phyloP scores from a whole-genome alignment of 176 grass and related monocot genomes.

The Avena sativa region DNA sequence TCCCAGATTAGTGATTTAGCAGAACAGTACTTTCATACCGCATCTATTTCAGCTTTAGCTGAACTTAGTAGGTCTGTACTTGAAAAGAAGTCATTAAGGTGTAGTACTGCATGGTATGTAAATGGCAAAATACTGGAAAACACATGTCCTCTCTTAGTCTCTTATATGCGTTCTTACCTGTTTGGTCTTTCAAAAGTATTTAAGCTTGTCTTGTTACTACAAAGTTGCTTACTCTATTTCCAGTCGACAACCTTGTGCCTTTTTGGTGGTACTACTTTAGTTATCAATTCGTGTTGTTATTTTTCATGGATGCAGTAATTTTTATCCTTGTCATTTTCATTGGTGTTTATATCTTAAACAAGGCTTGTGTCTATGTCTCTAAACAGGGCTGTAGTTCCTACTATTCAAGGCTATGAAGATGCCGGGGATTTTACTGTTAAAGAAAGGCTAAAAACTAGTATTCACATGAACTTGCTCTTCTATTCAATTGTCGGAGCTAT shows the following conservation, averaged over 20 bases:
- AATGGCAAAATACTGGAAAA: conserved; percentile 11
- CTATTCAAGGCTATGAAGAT: conserved; percentile 98
- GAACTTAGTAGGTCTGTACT: not conserved
- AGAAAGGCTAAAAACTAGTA: conserved; percentile 95
- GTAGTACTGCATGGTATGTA: not conserved
- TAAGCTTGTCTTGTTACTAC: conserved; percentile 19
- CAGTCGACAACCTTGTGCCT: not conserved
- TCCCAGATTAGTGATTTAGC: conserved; percentile 22
- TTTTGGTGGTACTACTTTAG: conserved; percentile 29
- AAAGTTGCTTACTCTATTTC: conserved; percentile 24
- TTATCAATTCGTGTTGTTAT: conserved; percentile 16
- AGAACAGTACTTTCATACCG: conserved; percentile 10
- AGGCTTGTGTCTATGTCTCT: conserved; percentile 44
- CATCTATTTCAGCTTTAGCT: conserved; percentile 17
- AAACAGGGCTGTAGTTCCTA: conserved; percentile 99
- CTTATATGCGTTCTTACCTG: not conserved
- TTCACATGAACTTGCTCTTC: conserved; percentile 94
- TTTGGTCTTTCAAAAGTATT: conserved; percentile 33
- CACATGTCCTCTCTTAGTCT: not conserved
- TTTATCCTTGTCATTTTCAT: conserved; percentile 28
- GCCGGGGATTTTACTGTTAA: conserved; percentile 98
- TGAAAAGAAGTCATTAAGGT: conserved; percentile 25
- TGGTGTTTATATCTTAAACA: conserved; percentile 58
- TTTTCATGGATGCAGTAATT: conserved; percentile 25
- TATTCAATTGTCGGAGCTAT: conserved; percentile 96